Evolutionary conservation across 129 eudicot genomes (phyloP), one percentile per base, ranked within the genome.

Genomic region (Tagetes erecta): DNA sequence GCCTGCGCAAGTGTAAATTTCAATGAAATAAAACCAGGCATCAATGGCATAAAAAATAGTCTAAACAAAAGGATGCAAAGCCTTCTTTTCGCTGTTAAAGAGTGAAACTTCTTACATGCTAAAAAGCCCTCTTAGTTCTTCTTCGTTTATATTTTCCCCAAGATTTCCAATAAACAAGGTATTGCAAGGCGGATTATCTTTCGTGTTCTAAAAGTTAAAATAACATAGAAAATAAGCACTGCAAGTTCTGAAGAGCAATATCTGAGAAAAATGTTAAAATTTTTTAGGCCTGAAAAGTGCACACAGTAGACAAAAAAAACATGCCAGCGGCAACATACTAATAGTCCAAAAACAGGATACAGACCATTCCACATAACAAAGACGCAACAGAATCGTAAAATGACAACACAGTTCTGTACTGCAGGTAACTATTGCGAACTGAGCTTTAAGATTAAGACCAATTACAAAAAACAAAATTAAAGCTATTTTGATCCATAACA

Each of bases 161-260:
- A 94, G 97, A 78, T 94, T 94, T 74, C 99, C 99, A 71, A 91
- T 91, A 75, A 94, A 94, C 57, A 94, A 80, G 53, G 99, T 94
- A 70, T 94, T 94, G 89, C 99, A 94, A 20, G 99, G 99, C 77
- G 99, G 99, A 84, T 94, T 91, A 64, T 94, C 99, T 78, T 94
- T 91, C 9, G 83, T 88, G 80, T 94, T 94, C 99, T 94, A 62
- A 34, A 79, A 78, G 69, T 39, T 42, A 81, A 81, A 57, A 73
- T 45, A 53, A 72, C 34, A 73, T 3, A 53, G 38, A 57, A 65
- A 68, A 56, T 68, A 30, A 77, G 70, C 66, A 68, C 70, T 12
- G 69, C 45, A 68, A 56, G 51, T 68, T 68, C 62, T 36, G 51
- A 76, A 44, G 31, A 70, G 64, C 36, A 51, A 52, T 20, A 42